These are phyloP conservation scores for Clavariopsis aquatica DNA, from an alignment of 495 filamentous ascomycete genomes.

Conservation along the genomic window DNA sequence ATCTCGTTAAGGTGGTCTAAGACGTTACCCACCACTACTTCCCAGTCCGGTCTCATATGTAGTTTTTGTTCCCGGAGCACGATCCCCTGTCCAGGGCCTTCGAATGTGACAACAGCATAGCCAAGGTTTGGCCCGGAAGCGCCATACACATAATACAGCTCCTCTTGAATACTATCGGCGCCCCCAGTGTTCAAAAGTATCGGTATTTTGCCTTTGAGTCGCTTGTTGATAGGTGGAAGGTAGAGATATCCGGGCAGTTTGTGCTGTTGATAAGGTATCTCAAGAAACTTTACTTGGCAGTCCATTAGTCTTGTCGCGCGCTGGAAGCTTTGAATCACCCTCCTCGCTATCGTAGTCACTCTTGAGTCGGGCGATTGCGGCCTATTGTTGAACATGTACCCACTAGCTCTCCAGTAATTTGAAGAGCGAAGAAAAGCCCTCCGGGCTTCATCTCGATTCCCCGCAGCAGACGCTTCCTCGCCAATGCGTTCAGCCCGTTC, in stretches of 20 bases:
- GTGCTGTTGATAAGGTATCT: not conserved
- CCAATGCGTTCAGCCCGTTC: not conserved
- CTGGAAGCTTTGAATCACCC: not conserved
- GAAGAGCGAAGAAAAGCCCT: not conserved
- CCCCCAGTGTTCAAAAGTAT: not conserved
- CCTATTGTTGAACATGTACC: not conserved
- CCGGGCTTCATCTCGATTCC: not conserved
- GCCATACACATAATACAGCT: not conserved
- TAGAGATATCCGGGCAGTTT: conserved; percentile 2
- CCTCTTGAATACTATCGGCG: not conserved
- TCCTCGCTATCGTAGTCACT: not conserved
- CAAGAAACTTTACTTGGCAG: not conserved
- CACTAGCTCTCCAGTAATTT: conserved; percentile 6
- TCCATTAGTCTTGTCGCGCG: not conserved
- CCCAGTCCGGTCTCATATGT: too few relatives aligned
- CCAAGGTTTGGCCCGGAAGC: not conserved
- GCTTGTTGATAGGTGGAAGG: not conserved
- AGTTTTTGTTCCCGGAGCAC: not conserved
- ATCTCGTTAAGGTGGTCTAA: too few relatives aligned
- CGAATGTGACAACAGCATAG: conserved; percentile 6
- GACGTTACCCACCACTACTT: too few relatives aligned
- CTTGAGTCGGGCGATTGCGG: not conserved
- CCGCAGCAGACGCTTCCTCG: not conserved
- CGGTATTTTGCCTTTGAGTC: not conserved
- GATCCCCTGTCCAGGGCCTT: conserved; percentile 10